Evolutionary conservation across 345 rosid species (phyloP).

Genomic region (Melastoma malabathricum): DNA sequence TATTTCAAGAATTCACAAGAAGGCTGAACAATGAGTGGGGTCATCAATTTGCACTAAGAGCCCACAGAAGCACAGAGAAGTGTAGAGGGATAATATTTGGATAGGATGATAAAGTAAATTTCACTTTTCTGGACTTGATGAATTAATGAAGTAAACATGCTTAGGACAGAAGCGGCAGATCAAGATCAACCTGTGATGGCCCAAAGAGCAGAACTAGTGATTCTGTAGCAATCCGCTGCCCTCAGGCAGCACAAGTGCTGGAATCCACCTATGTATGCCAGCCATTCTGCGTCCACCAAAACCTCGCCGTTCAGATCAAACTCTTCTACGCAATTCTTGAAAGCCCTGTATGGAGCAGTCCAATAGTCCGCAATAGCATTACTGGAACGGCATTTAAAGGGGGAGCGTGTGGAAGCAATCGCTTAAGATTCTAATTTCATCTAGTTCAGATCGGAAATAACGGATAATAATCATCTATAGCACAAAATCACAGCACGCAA

Average conservation of each 20-base stretch:
- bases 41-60: not conserved
- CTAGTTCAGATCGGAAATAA: no score
- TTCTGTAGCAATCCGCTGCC: slow-evolving; percentile 53
- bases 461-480: no score
- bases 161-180: not conserved
- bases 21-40: not conserved
- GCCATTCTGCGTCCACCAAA: slow-evolving; percentile 81
- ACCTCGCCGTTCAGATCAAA: slow-evolving; percentile 55
- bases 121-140: not conserved
- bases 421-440: no score
- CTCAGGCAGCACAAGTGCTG: slow-evolving; percentile 36
- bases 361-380: not conserved
- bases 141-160: not conserved
- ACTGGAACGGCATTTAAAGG: not conserved
- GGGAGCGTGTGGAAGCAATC: not conserved
- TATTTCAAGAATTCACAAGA: slow-evolving; percentile 1
- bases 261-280: slow-evolving; percentile 81
- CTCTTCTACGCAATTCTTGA: slow-evolving; percentile 58
- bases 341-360: slow-evolving; percentile 32
- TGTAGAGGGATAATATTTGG: no score
- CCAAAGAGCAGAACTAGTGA: slow-evolving; percentile 67
- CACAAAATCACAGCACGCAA: no score
- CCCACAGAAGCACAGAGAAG: no score
- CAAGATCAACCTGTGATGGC: slow-evolving; percentile 43
- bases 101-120: not conserved